A percentile compares a stretch with the other conserved stretches of the same genome.
Conservation (phyloP, 2,329 filamentous ascomycete genomes). For the Fusarium sp. region DNA sequence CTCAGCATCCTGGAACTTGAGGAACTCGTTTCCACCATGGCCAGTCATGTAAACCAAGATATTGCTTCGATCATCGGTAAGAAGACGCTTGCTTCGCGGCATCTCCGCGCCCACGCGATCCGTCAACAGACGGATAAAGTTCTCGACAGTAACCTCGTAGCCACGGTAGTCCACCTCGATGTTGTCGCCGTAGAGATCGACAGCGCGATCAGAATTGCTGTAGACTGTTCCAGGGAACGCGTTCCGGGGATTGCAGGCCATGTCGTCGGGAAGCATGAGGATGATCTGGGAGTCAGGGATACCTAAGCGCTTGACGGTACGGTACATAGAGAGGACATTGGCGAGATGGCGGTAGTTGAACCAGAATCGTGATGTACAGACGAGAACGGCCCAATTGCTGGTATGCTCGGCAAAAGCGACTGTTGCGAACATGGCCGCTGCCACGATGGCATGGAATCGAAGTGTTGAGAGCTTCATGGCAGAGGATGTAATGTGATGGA, state of each 20-base stretch:
- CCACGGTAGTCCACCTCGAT: constrained; percentile 98
- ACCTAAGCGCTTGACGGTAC: constrained; percentile 95
- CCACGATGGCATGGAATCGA: constrained; percentile 58
- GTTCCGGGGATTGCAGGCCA: constrained; percentile 99
- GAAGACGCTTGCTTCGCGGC: constrained; percentile 88
- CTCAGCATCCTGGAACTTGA: constrained; percentile 98
- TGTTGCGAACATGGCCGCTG: constrained; percentile 56
- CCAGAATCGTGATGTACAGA: constrained; percentile 98
- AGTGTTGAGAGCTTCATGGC: constrained; percentile 61
- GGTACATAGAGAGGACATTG: constrained; percentile 96
- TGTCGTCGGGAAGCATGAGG: constrained; percentile 99
- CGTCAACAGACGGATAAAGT: constrained; percentile 94
- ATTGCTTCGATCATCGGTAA: constrained; percentile 95
- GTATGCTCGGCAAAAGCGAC: constrained; percentile 77
- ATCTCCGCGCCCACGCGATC: constrained; percentile 95
- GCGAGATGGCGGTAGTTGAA: constrained; percentile 99
- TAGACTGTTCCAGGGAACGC: constrained; percentile 98
- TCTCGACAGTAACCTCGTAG: constrained; percentile 98
- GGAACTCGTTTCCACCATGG: constrained; percentile 95
- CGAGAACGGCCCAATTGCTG: constrained; percentile 99
- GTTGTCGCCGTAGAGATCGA: constrained; percentile 97
- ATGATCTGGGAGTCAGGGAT: constrained; percentile 99
- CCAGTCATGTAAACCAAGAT: constrained; percentile 99
- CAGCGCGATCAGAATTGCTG: constrained; percentile 94
- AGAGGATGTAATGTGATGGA: constrained; percentile 3